Conservation (phyloP, 148 eudicot genomes). For the Oxyria digyna region DNA sequence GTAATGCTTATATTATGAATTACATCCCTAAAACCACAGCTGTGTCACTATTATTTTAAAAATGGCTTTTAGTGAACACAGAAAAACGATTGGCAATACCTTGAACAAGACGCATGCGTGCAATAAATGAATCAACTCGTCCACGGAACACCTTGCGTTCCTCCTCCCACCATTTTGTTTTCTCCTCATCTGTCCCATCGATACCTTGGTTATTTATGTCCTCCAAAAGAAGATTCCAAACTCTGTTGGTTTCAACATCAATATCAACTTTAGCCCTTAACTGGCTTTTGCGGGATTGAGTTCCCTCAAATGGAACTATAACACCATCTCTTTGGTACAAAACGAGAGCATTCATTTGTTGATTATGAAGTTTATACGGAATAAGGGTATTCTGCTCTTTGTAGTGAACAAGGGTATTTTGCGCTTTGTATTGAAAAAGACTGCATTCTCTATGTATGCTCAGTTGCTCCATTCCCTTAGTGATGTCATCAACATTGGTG, state of each 20-base stretch:
- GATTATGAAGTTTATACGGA: not conserved
- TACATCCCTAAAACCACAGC: not conserved
- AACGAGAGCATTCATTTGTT: constrained; percentile 48
- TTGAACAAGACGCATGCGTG: constrained; percentile 98
- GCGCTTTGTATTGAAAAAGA: constrained; percentile 1
- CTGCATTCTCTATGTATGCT: constrained; percentile 33
- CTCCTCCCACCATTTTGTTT: constrained; percentile 93
- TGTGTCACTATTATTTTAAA: not conserved
- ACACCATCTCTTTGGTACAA: constrained; percentile 44
- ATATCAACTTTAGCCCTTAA: constrained; percentile 81
- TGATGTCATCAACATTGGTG: constrained; percentile 34
- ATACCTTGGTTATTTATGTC: constrained; percentile 83
- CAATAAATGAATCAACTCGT: constrained; percentile 83
- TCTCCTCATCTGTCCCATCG: constrained; percentile 84
- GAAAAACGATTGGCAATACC: constrained; percentile 24
- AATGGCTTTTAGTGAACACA: not conserved
- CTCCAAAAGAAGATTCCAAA: constrained; percentile 83
- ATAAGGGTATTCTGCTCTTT: not conserved
- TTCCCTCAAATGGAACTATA: constrained; percentile 52
- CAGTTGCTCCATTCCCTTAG: constrained; percentile 30
- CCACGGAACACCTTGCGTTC: constrained; percentile 71
- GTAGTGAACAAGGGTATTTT: not conserved
- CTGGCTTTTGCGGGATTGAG: constrained; percentile 39
- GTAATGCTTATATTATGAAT: not conserved
- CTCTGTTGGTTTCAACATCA: constrained; percentile 83